Conservation (phyloP, 495 filamentous ascomycete genomes). For the Cairneyella variabilis region DNA sequence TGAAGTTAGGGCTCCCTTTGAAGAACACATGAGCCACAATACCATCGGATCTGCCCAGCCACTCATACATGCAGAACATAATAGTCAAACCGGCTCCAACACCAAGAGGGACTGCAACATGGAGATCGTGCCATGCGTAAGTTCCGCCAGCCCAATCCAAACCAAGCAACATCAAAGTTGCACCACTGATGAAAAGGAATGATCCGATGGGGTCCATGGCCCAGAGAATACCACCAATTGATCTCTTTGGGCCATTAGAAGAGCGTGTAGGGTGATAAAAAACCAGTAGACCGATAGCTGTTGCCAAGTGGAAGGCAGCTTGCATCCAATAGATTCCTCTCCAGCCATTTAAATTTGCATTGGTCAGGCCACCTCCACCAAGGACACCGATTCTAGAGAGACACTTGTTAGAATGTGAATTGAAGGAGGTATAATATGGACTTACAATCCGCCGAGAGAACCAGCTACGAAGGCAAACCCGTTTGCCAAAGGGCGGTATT, state of each 20-base stretch:
- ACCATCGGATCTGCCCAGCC: slow-evolving; percentile 48
- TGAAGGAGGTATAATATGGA: neutral
- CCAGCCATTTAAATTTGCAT: slow-evolving; percentile 41
- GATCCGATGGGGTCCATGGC: slow-evolving; percentile 50
- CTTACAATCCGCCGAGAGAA: slow-evolving; percentile 44
- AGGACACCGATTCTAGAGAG: slow-evolving; percentile 36
- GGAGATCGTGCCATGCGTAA: slow-evolving; percentile 42
- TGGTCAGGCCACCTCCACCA: slow-evolving; percentile 48
- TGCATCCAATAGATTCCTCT: slow-evolving; percentile 56
- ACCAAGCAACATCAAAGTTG: slow-evolving; percentile 45
- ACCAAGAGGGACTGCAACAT: slow-evolving; percentile 45
- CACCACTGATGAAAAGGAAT: slow-evolving; percentile 40
- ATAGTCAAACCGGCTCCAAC: neutral
- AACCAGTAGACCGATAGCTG: slow-evolving; percentile 40
- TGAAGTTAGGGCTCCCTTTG: slow-evolving; percentile 46
- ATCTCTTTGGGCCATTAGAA: slow-evolving; percentile 36
- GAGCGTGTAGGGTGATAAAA: slow-evolving; percentile 44
- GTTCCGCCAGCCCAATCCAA: slow-evolving; percentile 50
- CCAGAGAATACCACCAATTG: slow-evolving; percentile 41
- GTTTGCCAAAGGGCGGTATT: slow-evolving; percentile 48
- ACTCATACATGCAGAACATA: slow-evolving; percentile 34
- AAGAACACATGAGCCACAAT: slow-evolving; percentile 54
- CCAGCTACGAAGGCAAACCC: slow-evolving; percentile 45
- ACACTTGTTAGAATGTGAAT: neutral
- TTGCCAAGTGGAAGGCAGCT: slow-evolving; percentile 47